Conservation (phyloP, 768 basidiomycete species). For the Mycena galericulata region DNA sequence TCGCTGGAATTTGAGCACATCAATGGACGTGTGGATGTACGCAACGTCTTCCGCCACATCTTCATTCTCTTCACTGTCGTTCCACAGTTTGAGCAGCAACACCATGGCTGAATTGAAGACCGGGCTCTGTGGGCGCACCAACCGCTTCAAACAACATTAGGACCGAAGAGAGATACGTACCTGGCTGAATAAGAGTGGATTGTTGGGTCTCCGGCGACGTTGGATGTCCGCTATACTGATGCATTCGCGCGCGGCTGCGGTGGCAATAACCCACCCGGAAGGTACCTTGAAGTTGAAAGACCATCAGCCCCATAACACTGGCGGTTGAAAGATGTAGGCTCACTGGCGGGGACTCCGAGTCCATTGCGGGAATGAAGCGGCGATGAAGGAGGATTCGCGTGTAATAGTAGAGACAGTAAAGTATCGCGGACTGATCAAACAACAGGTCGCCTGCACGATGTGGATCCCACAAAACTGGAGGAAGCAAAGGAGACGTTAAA, state of each 20-base stretch:
- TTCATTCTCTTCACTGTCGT: too few species aligned
- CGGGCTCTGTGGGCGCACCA: neutral
- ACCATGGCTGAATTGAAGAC: conserved; percentile 8
- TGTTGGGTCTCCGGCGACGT: neutral
- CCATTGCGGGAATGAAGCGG: neutral
- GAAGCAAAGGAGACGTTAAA: neutral
- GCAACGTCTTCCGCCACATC: neutral
- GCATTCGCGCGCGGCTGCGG: neutral
- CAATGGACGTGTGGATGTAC: neutral
- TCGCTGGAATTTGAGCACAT: neutral
- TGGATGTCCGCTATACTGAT: conserved; percentile 4
- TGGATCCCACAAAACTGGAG: conserved; percentile 12
- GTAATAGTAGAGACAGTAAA: conserved; percentile 3
- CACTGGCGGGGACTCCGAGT: neutral
- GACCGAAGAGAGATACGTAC: too few species aligned
- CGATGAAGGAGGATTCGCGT: neutral
- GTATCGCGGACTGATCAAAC: conserved; percentile 17
- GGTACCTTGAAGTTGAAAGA: neutral
- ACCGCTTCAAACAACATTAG: neutral
- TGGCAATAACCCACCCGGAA: neutral
- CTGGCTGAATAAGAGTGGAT: conserved; percentile 10
- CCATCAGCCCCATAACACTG: neutral
- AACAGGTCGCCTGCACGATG: neutral
- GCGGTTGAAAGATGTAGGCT: neutral
- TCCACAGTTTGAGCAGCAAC: neutral